Evolutionary conservation across 2,329 filamentous ascomycete genomes (phyloP).

Genomic region (Cadophora malorum): DNA sequence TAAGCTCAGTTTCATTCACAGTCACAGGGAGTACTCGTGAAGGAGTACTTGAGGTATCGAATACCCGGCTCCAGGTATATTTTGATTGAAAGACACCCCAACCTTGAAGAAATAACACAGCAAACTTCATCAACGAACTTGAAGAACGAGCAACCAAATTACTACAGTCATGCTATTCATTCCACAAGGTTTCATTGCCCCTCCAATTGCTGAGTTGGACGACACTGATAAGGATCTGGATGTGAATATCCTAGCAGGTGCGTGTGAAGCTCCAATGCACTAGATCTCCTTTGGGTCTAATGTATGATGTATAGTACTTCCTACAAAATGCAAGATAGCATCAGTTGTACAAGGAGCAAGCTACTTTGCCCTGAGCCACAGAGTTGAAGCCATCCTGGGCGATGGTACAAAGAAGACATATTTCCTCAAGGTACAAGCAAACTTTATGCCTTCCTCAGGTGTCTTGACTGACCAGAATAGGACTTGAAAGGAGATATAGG

Average conservation of each 20-base stretch:
- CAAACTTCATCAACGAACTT: neutral
- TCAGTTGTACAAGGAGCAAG: neutral
- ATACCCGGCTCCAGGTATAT: too few relatives aligned
- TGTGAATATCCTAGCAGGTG: neutral
- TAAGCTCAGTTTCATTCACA: too few relatives aligned
- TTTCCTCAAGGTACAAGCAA: neutral
- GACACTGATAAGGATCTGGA: neutral
- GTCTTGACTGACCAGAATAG: neutral
- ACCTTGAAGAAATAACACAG: too few relatives aligned
- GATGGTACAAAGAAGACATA: neutral
- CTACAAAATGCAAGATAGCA: neutral
- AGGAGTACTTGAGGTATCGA: too few relatives aligned
- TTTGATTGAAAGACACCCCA: too few relatives aligned
- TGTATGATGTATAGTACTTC: neutral
- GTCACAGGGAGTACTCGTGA: too few relatives aligned
- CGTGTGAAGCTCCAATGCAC: neutral
- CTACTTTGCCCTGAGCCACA: neutral
- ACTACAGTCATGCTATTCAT: neutral
- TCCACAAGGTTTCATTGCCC: neutral
- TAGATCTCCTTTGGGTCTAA: neutral
- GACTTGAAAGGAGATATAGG: neutral
- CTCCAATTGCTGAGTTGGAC: neutral
- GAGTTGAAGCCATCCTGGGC: neutral
- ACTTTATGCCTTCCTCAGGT: too few relatives aligned
- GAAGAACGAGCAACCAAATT: too few relatives aligned